These are phyloP conservation scores for Saussurea involucrata DNA, from an alignment of 129 eudicot genomes.

Conservation along the genomic window DNA sequence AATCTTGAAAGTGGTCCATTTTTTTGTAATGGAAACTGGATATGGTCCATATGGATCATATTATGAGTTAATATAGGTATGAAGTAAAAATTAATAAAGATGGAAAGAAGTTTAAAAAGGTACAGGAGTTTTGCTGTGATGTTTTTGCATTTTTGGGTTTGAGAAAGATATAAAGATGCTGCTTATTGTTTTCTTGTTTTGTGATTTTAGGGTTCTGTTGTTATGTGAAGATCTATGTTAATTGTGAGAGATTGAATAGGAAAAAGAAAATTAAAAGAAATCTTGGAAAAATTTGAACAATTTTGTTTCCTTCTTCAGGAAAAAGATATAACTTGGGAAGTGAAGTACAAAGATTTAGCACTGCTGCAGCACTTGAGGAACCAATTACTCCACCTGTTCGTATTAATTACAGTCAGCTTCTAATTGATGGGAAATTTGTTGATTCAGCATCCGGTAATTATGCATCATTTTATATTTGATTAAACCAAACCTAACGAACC, in stretches of 20 bases:
- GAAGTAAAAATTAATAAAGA: background rate
- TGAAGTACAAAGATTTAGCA: slow-evolving; percentile 29
- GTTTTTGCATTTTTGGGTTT: slow-evolving; percentile 9
- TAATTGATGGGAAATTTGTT: slow-evolving; percentile 59
- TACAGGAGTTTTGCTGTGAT: background rate
- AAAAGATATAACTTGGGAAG: slow-evolving; percentile 21
- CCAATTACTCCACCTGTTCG: slow-evolving; percentile 53
- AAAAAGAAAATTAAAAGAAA: background rate
- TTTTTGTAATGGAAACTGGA: slow-evolving; percentile 8
- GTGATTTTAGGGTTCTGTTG: background rate
- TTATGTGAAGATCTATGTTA: background rate
- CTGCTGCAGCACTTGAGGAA: slow-evolving; percentile 41
- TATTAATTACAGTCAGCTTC: slow-evolving; percentile 47
- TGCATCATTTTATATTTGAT: background rate
- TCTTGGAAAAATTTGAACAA: background rate
- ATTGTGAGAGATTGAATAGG: background rate
- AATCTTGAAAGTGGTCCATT: background rate
- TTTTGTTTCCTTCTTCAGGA: slow-evolving; percentile 19
- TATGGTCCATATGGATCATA: background rate
- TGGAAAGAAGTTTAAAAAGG: background rate
- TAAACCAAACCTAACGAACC: too few relatives aligned
- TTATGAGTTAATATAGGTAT: background rate
- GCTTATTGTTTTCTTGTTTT: background rate
- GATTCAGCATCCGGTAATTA: slow-evolving; percentile 66
- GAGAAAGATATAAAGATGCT: background rate